Conservation (phyloP, 139 green algal species). For the Haematococcus lacustris region DNA sequence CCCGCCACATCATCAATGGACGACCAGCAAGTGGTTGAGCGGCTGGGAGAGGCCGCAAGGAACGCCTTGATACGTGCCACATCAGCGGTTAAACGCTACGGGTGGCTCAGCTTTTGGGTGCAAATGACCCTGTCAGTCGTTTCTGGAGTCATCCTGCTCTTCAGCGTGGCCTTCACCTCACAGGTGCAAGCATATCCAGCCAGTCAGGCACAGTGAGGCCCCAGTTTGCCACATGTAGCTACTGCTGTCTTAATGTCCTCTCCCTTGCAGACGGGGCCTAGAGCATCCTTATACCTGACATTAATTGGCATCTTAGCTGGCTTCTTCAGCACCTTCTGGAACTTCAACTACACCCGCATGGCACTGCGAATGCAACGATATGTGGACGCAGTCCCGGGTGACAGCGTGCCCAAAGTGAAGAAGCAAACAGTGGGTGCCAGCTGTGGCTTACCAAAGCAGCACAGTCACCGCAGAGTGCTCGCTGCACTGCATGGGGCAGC, state of each 20-base stretch:
- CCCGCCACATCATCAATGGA: too few species aligned
- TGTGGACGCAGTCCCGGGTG: conserved; percentile 47
- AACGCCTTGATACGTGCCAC: conserved; percentile 37
- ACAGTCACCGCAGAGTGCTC: too few species aligned
- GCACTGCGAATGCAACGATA: conserved; percentile 57
- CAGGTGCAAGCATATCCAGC: too few species aligned
- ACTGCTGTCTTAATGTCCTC: too few species aligned
- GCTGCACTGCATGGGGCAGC: too few species aligned
- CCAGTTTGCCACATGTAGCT: too few species aligned
- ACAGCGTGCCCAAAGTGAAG: conserved; percentile 44
- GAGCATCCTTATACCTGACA: conserved; percentile 83
- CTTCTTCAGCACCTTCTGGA: conserved; percentile 90
- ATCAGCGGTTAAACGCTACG: conserved; percentile 50
- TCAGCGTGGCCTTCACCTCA: conserved; percentile 88
- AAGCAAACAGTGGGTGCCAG: conserved; percentile 44
- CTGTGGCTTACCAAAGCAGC: not conserved
- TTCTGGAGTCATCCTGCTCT: conserved; percentile 86
- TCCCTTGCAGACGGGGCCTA: conserved; percentile 64
- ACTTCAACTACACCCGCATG: conserved; percentile 75
- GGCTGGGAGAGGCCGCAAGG: not conserved
- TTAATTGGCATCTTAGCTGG: conserved; percentile 83
- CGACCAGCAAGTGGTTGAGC: too few species aligned
- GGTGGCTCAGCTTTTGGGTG: conserved; percentile 91
- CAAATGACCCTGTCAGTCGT: conserved; percentile 87
- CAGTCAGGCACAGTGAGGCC: too few species aligned